Base-by-base conservation (phyloP, 352 stramenopile genomes). In the Phytophthora fragariaefolia region DNA sequence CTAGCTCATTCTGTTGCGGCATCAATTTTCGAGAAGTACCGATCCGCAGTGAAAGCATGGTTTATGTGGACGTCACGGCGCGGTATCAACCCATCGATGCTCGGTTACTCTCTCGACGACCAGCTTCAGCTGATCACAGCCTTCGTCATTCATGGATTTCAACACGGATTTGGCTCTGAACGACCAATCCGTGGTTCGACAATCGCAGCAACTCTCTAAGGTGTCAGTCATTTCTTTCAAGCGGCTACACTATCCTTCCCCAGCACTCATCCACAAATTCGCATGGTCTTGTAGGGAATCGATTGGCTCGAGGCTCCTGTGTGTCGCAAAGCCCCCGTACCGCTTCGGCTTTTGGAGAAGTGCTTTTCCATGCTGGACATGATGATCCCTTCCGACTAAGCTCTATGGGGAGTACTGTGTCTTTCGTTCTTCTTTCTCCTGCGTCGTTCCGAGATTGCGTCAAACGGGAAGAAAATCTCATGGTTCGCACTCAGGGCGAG, bases 361-460 rank as follows among this genome's bases (percentile, higher is more conserved):
- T 57, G n/a, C 18, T 51, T 51, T 36, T 17, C 8, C 8, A 22
- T n/a, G 1, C 22, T 64, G 2, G 15, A 57, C 23, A 28, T 64
- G 20, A 24, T 20, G 57, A n/a, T 12, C 7, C 45, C 56, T 28
- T 55, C 45, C 9, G 30, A 50, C 45, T 32, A 63, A 40, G 32
- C 45, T 49, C 45, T 56, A 4, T 56, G 56, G 43, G 28, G 22
- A 5, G 1, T 58, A n/a, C n/a, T 66, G 40, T 66, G 56, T 43
- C n/a, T 72, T 13, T 50, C 45, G 6, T 63, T 54, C 43, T 55
- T 64, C 57, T 56, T 57, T 23, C 30, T 64, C 7, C n/a, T 64
- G 9, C 46, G 46, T 2, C 57, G 46, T 3, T 64, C 23, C 15
- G 57, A 64, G 10, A 51, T 50, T n/a, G 46, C 57, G 0, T 57